Evolutionary conservation across 306 rosid genomes (phyloP), one percentile per base, ranked within the genome.

Genomic region (Quercus agrifolia): DNA sequence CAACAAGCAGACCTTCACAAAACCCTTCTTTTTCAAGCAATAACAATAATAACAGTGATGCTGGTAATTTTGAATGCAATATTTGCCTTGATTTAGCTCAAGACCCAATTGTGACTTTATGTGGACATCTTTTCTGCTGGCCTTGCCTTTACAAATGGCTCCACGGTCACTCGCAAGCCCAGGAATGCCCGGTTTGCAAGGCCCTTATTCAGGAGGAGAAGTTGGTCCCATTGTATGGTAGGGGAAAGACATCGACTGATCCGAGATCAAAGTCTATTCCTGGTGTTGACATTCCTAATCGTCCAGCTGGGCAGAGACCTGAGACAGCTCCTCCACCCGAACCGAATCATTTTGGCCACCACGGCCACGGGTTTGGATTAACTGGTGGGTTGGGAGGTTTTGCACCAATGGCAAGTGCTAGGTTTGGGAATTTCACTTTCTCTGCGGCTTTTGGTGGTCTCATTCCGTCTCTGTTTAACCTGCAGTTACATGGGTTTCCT

Each of bases 81-180:
- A 93, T 93, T 79, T 93, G 97, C 86, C 82, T 93, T 13, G 97
- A 93, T 12, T 88, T 93, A 74, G 97, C 97, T 59, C 97, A 93
- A 81, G 97, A 93, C 57, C 97, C 97, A 1, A 93, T 93, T 68
- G 92, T 91, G 18, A 93, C 97, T 66, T 56, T 91, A 38, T 93
- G 97, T n/a, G 97, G 97, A 62, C 97, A 93, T 84, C 96, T 93
- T 52, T 93, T 89, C 77, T 93, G 97, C 80, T 93, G 97, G 97
- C 94, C 97, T 1, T 93, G 97, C 80, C 97, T 93, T 69, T 93
- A 91, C 88, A 91, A 89, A 71, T 93, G 97, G 97, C 92, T 93
- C 75, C 88, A 91, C 75, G 74, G 88, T 82, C 97, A 91, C 79
- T 91, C 97, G 9, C 90, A 87, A 25, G 87, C 96, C 23, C 87